Percentiles rank a stretch among this genome's conserved stretches.
Conservation (phyloP, 768 basidiomycete genomes). For the Botryobasidium botryosum region DNA sequence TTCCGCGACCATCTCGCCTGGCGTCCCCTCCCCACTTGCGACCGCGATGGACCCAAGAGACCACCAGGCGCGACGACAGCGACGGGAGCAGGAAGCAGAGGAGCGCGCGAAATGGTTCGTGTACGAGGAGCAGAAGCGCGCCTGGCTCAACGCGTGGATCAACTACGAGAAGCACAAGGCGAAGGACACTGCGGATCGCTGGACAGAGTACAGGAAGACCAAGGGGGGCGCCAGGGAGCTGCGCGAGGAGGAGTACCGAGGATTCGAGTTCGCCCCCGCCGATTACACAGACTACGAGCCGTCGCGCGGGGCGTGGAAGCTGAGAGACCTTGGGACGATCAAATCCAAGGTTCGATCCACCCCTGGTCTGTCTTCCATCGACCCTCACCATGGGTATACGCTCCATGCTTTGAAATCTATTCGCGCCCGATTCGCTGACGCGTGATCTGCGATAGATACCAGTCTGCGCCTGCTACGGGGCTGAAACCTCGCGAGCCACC, state of each 20-base stretch:
- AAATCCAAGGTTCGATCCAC: not conserved
- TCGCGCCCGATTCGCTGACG: not conserved
- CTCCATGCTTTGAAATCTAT: not conserved
- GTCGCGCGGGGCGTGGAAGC: not conserved
- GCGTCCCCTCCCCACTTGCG: too few relatives aligned
- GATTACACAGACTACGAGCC: not conserved
- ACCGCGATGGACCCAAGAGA: too few relatives aligned
- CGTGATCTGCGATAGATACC: not conserved
- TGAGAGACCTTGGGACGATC: not conserved
- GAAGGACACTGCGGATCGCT: not conserved
- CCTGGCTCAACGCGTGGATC: constrained; percentile 6
- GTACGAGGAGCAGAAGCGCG: constrained; percentile 5
- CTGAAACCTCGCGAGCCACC: not conserved
- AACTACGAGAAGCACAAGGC: constrained; percentile 5
- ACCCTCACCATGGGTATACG: too few relatives aligned
- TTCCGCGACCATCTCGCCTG: too few relatives aligned
- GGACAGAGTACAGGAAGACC: constrained; percentile 7
- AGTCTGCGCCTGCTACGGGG: not conserved
- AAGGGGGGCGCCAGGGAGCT: not conserved
- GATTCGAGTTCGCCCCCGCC: not conserved
- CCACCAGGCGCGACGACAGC: too few relatives aligned
- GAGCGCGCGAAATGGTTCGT: constrained; percentile 4
- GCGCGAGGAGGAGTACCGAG: not conserved
- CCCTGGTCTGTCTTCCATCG: too few relatives aligned
- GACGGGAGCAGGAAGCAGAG: not conserved